A percentile compares a stretch with the other conserved stretches of the same genome.
Conservation (phyloP, 345 rosid genomes). For the Jatropha curcas region DNA sequence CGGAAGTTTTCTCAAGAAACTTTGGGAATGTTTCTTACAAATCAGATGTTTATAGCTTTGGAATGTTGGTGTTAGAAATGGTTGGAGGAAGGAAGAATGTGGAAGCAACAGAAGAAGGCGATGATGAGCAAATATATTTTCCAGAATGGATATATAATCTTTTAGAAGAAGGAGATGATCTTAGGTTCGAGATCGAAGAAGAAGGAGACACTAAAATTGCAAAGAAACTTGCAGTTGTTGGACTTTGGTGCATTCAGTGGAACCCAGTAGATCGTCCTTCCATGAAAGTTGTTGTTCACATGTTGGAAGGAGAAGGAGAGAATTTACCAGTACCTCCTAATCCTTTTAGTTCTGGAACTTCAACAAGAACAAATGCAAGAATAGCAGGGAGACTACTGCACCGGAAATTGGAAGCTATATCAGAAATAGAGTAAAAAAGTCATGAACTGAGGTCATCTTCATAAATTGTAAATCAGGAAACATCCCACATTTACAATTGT, state of each 20-base stretch:
- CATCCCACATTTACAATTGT: too few relatives aligned
- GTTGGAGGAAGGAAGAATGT: conserved; percentile 30
- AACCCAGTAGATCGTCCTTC: conserved; percentile 17
- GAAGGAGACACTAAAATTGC: conserved; percentile 10
- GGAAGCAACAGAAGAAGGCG: background rate
- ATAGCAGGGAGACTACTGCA: background rate
- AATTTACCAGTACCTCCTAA: conserved; percentile 7
- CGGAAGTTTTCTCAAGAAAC: conserved; percentile 22
- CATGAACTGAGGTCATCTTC: too few relatives aligned
- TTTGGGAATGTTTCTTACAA: background rate
- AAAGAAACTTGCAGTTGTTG: conserved; percentile 12
- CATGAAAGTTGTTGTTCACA: conserved; percentile 12
- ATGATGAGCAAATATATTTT: background rate
- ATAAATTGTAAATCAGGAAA: too few relatives aligned
- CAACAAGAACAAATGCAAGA: background rate
- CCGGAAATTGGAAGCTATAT: conserved; percentile 11
- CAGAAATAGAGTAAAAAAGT: background rate
- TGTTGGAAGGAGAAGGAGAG: conserved; percentile 19
- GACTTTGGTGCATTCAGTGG: conserved; percentile 24
- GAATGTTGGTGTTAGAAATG: conserved; percentile 24
- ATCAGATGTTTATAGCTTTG: conserved; percentile 7
- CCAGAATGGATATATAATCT: conserved; percentile 11
- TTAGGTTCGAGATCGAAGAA: conserved; percentile 5
- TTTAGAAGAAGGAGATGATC: conserved; percentile 19
- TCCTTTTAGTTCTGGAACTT: background rate